Base-by-base conservation (phyloP, 768 basidiomycete genomes). In the Hericium coralloides region DNA sequence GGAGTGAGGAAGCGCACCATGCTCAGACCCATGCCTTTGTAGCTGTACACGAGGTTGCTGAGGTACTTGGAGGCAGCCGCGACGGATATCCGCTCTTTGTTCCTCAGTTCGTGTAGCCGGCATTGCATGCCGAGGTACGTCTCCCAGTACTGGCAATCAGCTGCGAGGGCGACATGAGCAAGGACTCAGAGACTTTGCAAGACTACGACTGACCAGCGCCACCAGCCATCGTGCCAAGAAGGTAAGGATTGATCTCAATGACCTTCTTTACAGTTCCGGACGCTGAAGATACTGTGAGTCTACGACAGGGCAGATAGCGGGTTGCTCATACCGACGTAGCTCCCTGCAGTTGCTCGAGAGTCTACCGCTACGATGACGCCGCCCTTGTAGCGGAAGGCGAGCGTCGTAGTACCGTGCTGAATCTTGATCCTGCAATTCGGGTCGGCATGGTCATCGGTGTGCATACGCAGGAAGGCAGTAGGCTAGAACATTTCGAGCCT, bases 281-380 rank as follows among this genome's bases (percentile, higher is more conserved):
- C 0, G 95, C 95, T 98, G 67, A 38, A 18, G 39, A 20, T 37
- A 48, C 17, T 47, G 31, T 15, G 26, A 49, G 25, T 23, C 37
- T 43, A 31, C 52, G 14, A 25, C 12, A 48, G 26, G 25, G 12
- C 39, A 3, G 31, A 52, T 18, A 37, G 12, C 2, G 36, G 25
- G 17, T 31, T 22, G 1, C 2, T 76, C 83, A 52, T 56, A 95
- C 95, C 95, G 68, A 99, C 80, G 70, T 99, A 98, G 75, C 86
- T 92, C 69, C 97, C 97, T 36, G 95, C 91, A 8, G 97, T 98
- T 36, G 97, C 97, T 71, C 97, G 76, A 38, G 95, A 98, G 70
- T 99, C 97, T n/a, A 99, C 97, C 20, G 93, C 92, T n/a, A 98
- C 97, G 59, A 98, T 95, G 57, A 98, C 93, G 55, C 97, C 97